phyloP scores from a whole-genome alignment of 768 basidiomycete species.

The Mycena rebaudengoi region DNA sequence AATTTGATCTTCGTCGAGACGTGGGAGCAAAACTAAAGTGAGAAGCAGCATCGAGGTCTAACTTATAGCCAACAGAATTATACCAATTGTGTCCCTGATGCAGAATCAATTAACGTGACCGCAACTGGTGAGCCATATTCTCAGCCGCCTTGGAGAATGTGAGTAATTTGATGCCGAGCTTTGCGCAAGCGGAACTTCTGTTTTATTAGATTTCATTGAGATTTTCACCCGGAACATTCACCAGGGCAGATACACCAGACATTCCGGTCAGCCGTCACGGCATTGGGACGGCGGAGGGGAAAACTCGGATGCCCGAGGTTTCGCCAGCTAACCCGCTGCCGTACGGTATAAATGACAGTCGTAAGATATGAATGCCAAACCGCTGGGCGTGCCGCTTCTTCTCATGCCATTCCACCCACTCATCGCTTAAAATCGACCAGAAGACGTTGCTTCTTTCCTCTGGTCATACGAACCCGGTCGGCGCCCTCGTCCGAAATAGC shows the following conservation, averaged over 20 bases:
- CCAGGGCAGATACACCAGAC: no score
- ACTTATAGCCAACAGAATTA: no score
- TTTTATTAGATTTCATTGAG: no score
- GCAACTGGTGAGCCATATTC: no score
- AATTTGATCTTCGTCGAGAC: no score
- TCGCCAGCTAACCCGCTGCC: conserved; percentile 33
- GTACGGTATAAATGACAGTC: conserved; percentile 13
- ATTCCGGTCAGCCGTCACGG: not conserved
- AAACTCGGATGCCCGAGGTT: conserved; percentile 40
- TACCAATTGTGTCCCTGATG: no score
- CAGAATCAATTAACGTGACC: no score
- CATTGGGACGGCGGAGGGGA: conserved; percentile 25
- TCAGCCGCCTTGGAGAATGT: no score
- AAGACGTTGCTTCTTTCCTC: conserved; percentile 20
- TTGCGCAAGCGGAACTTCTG: no score
- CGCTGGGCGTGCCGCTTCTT: conserved; percentile 13
- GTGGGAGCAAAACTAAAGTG: no score
- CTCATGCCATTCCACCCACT: conserved; percentile 8
- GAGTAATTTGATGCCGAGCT: no score
- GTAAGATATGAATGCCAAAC: conserved; percentile 18
- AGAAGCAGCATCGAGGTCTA: no score
- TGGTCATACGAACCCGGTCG: conserved; percentile 21
- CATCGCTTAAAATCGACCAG: conserved; percentile 20
- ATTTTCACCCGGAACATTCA: conserved; percentile 3
- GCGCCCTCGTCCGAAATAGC: conserved; percentile 12